Conservation (phyloP, 2,329 filamentous ascomycete genomes). For the Pseudogymnoascus sp. region DNA sequence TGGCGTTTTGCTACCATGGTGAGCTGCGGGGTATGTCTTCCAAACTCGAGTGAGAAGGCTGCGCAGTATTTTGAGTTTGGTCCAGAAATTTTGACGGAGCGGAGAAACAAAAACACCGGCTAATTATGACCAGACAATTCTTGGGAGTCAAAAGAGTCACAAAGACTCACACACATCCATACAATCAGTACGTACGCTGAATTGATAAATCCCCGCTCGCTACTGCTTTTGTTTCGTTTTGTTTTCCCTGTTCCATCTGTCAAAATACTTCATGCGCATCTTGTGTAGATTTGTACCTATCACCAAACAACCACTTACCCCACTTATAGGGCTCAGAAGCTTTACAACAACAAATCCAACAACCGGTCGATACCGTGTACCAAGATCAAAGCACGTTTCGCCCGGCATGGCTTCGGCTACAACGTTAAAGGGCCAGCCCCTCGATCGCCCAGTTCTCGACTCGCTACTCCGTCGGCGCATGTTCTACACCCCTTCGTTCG, state of each 20-base stretch:
- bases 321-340: slow-evolving; percentile 18
- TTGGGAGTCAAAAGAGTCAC: not conserved
- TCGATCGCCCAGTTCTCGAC: slow-evolving; percentile 76
- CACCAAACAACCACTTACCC: slow-evolving; percentile 19
- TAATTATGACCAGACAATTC: not conserved
- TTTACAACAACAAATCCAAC: slow-evolving; percentile 30
- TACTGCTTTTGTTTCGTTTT: not conserved
- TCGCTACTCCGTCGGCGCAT: slow-evolving; percentile 77
- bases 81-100: slow-evolving; percentile 6
- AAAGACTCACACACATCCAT: not conserved
- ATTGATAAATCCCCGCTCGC: not conserved
- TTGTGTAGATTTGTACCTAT: slow-evolving; percentile 30
- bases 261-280: slow-evolving; percentile 29
- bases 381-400: slow-evolving; percentile 28
- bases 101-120: slow-evolving; percentile 9
- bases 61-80: not conserved
- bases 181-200: slow-evolving; percentile 6
- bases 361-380: slow-evolving; percentile 24
- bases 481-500: slow-evolving; percentile 94
- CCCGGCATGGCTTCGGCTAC: slow-evolving; percentile 52
- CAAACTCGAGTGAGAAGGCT: not conserved
- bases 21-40: slow-evolving; percentile 16
- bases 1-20: slow-evolving; percentile 42
- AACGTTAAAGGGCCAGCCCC: slow-evolving; percentile 80
- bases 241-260: not conserved